phyloP scores from a whole-genome alignment of 2,329 filamentous ascomycete species.

The Aspergillus udagawae region DNA sequence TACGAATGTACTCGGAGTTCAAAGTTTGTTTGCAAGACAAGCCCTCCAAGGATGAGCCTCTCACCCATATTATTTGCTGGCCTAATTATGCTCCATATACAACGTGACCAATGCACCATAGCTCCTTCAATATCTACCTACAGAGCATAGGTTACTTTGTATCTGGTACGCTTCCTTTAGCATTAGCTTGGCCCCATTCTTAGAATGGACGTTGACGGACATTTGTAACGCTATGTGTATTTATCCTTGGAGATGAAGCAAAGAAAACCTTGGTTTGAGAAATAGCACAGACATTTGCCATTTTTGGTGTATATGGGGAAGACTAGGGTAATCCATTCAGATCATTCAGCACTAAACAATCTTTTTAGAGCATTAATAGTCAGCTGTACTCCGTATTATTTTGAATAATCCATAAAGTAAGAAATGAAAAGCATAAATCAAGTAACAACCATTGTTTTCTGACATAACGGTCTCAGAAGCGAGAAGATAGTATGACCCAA shows the following conservation, averaged over 20 bases:
- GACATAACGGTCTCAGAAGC: not conserved
- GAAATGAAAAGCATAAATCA: not conserved
- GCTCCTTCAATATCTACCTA: not conserved
- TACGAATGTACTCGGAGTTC: not conserved
- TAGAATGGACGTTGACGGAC: not conserved
- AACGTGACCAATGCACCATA: not conserved
- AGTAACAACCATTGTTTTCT: not conserved
- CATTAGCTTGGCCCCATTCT: not conserved
- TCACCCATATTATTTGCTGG: not conserved
- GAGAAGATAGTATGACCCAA: not conserved
- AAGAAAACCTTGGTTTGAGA: not conserved
- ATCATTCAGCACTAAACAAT: not conserved
- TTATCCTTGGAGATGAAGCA: not conserved
- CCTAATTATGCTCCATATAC: not conserved
- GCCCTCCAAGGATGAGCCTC: not conserved
- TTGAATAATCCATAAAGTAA: too few species aligned
- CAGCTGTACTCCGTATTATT: not conserved
- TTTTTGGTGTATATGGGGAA: not conserved
- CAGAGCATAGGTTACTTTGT: not conserved
- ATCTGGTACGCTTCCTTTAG: not conserved
- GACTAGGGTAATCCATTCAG: not conserved
- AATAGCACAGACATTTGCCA: not conserved
- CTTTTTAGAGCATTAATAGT: not conserved
- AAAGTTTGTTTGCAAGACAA: not conserved
- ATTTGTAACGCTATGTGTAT: not conserved